phyloP scores from a whole-genome alignment of 345 rosid genomes.

The Durio zibethinus region DNA sequence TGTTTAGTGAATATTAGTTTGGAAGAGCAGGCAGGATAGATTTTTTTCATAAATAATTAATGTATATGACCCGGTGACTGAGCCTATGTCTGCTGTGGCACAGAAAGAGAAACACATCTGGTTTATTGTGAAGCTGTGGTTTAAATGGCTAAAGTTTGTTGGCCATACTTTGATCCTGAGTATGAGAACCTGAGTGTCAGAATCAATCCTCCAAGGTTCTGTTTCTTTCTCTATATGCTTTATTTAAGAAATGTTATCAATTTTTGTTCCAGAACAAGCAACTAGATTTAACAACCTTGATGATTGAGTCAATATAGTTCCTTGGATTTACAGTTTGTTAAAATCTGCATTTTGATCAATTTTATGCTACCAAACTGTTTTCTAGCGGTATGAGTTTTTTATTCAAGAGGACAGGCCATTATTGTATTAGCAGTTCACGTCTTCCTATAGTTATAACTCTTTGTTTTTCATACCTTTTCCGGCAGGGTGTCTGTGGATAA shows the following conservation, averaged over 20 bases:
- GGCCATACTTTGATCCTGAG: constrained; percentile 97
- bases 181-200: constrained; percentile 82
- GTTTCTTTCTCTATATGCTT: neutral
- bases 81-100: neutral
- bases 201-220: constrained; percentile 91
- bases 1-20: neutral
- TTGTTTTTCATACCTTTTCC: constrained; percentile 1
- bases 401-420: neutral
- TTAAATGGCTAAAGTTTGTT: constrained; percentile 69
- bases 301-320: neutral
- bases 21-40: neutral
- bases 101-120: constrained; percentile 13
- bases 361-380: neutral
- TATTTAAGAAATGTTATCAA: neutral
- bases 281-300: neutral
- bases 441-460: neutral
- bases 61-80: neutral
- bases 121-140: constrained; percentile 7
- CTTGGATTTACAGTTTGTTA: constrained; percentile 5
- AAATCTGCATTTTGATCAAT: neutral
- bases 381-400: neutral
- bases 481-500: constrained; percentile 89
- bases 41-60: neutral
- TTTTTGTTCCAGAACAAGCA: neutral
- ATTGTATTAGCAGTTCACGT: neutral